Percentiles rank a stretch among this genome's conserved stretches.
These are phyloP conservation scores for Boletus smithii DNA, from an alignment of 1,284 basidiomycete species.

Conservation along the genomic window DNA sequence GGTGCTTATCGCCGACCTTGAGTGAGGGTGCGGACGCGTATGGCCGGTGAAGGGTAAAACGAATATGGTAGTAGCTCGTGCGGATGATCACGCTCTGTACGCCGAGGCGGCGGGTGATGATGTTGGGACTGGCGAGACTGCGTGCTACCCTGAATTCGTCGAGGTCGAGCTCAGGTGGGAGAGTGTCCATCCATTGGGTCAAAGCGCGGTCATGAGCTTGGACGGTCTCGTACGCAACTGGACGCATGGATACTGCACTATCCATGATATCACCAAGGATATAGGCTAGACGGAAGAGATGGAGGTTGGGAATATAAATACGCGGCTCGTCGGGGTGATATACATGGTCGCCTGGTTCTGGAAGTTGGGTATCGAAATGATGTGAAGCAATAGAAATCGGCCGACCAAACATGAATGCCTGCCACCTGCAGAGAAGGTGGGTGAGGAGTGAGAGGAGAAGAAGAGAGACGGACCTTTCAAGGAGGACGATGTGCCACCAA, in stretches of 20 bases:
- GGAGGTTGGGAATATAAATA: slow-evolving; percentile 67
- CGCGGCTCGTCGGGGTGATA: slow-evolving; percentile 56
- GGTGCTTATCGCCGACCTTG: slow-evolving; percentile 22
- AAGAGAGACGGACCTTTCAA: slow-evolving; percentile 56
- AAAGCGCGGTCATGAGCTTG: slow-evolving; percentile 65
- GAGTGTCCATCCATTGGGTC: slow-evolving; percentile 65
- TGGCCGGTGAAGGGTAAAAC: slow-evolving; percentile 76
- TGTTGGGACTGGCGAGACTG: slow-evolving; percentile 58
- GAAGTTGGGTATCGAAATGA: slow-evolving; percentile 75
- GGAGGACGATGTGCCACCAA: slow-evolving; percentile 79
- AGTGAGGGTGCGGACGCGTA: slow-evolving; percentile 49
- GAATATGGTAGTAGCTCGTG: slow-evolving; percentile 72
- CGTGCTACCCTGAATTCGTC: slow-evolving; percentile 71
- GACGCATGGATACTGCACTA: slow-evolving; percentile 70
- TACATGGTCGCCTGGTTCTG: slow-evolving; percentile 57
- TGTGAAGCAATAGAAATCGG: slow-evolving; percentile 69
- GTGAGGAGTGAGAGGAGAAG: slow-evolving; percentile 8
- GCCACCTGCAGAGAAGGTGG: slow-evolving; percentile 53
- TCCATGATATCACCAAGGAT: slow-evolving; percentile 80
- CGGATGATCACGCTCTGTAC: slow-evolving; percentile 77
- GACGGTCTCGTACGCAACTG: slow-evolving; percentile 71
- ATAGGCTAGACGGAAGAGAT: slow-evolving; percentile 69
- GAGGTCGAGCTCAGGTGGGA: slow-evolving; percentile 68
- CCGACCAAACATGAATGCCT: slow-evolving; percentile 80
- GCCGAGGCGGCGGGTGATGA: slow-evolving; percentile 55